Evolutionary conservation across 768 basidiomycete genomes (phyloP), one percentile per base, ranked within the genome.

Genomic region (Tylopilus vinaceipallidus): DNA sequence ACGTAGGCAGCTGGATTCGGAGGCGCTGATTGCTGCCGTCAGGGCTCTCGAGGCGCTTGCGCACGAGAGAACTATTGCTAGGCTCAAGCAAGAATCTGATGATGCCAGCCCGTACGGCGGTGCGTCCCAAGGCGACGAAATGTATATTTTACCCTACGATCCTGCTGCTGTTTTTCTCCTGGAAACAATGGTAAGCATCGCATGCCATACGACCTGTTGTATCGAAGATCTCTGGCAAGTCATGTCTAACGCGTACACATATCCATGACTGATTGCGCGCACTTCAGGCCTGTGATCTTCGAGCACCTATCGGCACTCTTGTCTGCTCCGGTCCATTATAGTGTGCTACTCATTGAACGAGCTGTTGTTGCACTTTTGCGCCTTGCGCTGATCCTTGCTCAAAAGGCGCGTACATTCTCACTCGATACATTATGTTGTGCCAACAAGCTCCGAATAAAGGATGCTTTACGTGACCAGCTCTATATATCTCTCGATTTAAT

Each of bases 401-500:
- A 84, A 43, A 83, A 85, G 71, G 94, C 89, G 58, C 61, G 78
- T 61, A 22, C 10, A 49, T 34, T 44, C 27, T 29, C 16, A 22
- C 16, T 41, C 20, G 37, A 24, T 14, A 16, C 3, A 22, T n/a
- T 1, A 3, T 45, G 26, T 17, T 23, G 32, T 44, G 20, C 38
- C 7, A 29, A 63, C 33, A 6, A 27, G 12, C 29, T 47, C 3
- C 37, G 17, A 47, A 56, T 29, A 13, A 58, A 95, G 91, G 79
- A 87, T 40, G 76, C 81, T 14, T 75, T 98, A 42, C 85, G 92
- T 14, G 97, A 98, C 65, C 97, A 98, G 69, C 78, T 98, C 11
- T 98, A 94, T 68, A 78, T 98, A 41, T 92, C 95, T 0, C 84
- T 99, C 51, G 95, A 99, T 64, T 75, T 93, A 23, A 76, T 99